Conservation (phyloP, 257 asterid species). For the Fraxinus americana region DNA sequence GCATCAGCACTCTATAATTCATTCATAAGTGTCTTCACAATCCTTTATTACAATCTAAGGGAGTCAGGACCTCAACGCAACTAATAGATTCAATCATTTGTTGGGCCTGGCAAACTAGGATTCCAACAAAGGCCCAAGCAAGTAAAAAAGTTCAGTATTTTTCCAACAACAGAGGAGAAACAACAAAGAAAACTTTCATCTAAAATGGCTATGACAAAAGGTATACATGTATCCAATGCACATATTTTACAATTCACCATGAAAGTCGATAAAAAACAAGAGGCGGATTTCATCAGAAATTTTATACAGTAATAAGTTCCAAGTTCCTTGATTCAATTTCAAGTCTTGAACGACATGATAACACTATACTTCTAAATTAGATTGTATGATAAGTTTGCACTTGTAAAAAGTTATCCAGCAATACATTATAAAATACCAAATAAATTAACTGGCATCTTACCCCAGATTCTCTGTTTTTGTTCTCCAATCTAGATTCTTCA, state of each 20-base stretch:
- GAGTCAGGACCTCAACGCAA: not conserved
- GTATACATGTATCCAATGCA: slow-evolving; percentile 5
- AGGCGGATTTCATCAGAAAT: slow-evolving; percentile 11
- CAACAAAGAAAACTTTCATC: too few species aligned
- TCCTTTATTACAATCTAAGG: not conserved
- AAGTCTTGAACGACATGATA: not conserved
- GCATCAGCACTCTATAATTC: slow-evolving; percentile 12
- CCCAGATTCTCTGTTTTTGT: slow-evolving; percentile 36
- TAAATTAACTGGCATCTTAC: slow-evolving; percentile 39
- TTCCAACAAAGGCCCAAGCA: not conserved
- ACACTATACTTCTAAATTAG: too few species aligned
- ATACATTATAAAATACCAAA: slow-evolving; percentile 15
- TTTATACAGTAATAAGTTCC: slow-evolving; percentile 16
- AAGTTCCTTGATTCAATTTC: slow-evolving; percentile 22
- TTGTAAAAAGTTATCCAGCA: too few species aligned
- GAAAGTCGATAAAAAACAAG: not conserved
- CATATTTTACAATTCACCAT: slow-evolving; percentile 6
- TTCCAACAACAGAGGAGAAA: not conserved
- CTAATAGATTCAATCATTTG: not conserved
- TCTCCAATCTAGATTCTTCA: slow-evolving; percentile 35
- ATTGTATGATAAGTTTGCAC: too few species aligned
- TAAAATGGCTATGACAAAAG: too few species aligned
- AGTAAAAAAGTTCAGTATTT: not conserved
- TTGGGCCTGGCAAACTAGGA: not conserved
- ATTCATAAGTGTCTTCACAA: not conserved